A percentile compares a stretch with the other conserved stretches of the same genome.
Evolutionary conservation across 2,329 filamentous ascomycete species (phyloP).

Genomic region (Pseudocercospora cruenta): DNA sequence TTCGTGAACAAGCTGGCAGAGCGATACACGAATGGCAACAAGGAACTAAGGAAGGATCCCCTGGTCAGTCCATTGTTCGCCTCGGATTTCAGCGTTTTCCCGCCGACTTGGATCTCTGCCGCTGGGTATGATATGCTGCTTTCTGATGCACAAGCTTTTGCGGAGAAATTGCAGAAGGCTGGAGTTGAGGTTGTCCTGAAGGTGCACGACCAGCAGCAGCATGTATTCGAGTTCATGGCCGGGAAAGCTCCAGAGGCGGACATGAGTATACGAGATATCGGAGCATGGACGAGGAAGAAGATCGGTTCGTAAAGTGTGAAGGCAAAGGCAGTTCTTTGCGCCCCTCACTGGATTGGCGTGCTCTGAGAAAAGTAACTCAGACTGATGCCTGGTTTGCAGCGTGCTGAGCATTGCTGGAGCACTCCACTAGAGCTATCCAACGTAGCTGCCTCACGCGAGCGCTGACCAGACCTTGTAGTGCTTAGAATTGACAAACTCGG

Average conservation of each 20-base stretch:
- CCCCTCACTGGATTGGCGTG: too few species aligned
- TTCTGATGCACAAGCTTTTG: slow-evolving; percentile 58
- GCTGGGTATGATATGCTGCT: slow-evolving; percentile 56
- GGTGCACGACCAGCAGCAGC: slow-evolving; percentile 48
- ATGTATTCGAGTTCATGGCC: slow-evolving; percentile 41
- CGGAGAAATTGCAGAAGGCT: slow-evolving; percentile 51
- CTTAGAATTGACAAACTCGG: not conserved
- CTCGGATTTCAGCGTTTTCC: slow-evolving; percentile 41
- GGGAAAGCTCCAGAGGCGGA: slow-evolving; percentile 33
- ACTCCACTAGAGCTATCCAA: too few species aligned
- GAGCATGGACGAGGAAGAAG: slow-evolving; percentile 30
- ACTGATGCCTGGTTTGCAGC: too few species aligned
- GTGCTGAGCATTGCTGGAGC: too few species aligned
- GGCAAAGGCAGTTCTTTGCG: not conserved
- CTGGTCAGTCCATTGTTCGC: slow-evolving; percentile 28
- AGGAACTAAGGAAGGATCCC: slow-evolving; percentile 22
- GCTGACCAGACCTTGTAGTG: not conserved
- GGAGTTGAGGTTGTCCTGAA: slow-evolving; percentile 51
- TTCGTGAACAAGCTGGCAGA: slow-evolving; percentile 27
- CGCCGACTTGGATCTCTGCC: slow-evolving; percentile 56
- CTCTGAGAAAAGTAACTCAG: too few species aligned
- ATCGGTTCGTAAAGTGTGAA: slow-evolving; percentile 15
- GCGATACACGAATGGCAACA: slow-evolving; percentile 21
- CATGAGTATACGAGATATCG: slow-evolving; percentile 27
- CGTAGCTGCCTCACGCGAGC: not conserved